Evolutionary conservation across 257 asterid species (phyloP), one percentile per base, ranked within the genome.

Genomic region (Nicotiana noctiflora): DNA sequence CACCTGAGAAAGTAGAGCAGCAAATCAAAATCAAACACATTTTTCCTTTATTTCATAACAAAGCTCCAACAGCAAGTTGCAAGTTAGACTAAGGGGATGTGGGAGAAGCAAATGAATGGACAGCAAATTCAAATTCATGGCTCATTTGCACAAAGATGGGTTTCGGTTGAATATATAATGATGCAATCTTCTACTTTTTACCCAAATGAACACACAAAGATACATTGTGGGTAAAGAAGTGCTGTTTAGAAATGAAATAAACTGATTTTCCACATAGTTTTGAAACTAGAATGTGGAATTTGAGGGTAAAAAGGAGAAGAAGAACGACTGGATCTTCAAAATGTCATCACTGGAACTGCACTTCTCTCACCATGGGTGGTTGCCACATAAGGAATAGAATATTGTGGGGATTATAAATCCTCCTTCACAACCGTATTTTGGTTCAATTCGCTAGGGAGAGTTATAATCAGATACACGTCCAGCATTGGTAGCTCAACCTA

Each of bases 1-100:
- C 27, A 72, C 78, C 78, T 72, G 60, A 72, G 13, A 46, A 72
- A 72, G 49, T 49, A 72, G 60, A 72, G 60, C 46, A 46, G 37
- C 57, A 72, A 72, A 44, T 52, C 60, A 72, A 46, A 72, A 46
- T 19, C 40, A 72, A 72, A 72, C 21, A 46, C 59, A 72, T 68
- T 31, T 68, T 44, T 70, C 34, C 77, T 70, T 70, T 37, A 68
- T 40, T n/a, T 68, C 76, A 68, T n/a, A 11, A 40, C 56, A 68
- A 68, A 68, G 23, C 12, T 37, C n/a, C 76, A 37, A 53, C 56
- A 68, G 37, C 32, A 37, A 29, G 76, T 10, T 37, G 76, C 6
- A 37, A 68, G n/a, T 40, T 68, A 68, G 56, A 68, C 56, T 11
- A 70, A 70, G 31, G 59, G 77, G 21, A 13, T 11, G 14, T 34